Conservation (phyloP, 805 yeast species). For the Starmerella scarabaei region DNA sequence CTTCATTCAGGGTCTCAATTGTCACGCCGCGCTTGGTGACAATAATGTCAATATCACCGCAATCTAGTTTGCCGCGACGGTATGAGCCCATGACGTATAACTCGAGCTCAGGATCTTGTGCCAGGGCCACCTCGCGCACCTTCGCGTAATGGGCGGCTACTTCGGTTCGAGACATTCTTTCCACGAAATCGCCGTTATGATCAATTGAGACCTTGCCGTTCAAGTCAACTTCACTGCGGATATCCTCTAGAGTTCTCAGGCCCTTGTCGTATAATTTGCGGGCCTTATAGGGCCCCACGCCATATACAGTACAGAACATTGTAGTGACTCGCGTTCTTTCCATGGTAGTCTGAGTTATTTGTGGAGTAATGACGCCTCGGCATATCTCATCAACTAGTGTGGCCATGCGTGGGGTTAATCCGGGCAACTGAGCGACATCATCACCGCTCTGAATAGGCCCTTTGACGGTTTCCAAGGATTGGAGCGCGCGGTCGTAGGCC, state of each 20-base stretch:
- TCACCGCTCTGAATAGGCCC: conserved; percentile 27
- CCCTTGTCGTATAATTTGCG: conserved; percentile 32
- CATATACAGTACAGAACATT: conserved; percentile 33
- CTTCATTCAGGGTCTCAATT: conserved; percentile 14
- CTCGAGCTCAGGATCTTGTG: conserved; percentile 30
- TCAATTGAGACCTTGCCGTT: conserved; percentile 32
- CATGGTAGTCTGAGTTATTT: not conserved
- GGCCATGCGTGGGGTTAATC: conserved; percentile 33
- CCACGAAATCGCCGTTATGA: conserved; percentile 37
- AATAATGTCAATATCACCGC: conserved; percentile 45
- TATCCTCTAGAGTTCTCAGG: conserved; percentile 31
- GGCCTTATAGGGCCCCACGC: conserved; percentile 38
- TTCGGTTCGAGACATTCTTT: conserved; percentile 35
- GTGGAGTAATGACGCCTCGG: conserved; percentile 20
- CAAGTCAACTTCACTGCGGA: conserved; percentile 25
- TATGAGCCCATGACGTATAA: conserved; percentile 40
- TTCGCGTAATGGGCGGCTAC: conserved; percentile 32
- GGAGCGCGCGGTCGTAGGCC: conserved; percentile 36
- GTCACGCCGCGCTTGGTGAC: conserved; percentile 29
- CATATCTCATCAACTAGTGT: conserved; percentile 36
- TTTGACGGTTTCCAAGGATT: conserved; percentile 23
- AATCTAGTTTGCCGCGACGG: conserved; percentile 34
- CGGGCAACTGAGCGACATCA: conserved; percentile 32
- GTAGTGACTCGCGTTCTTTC: conserved; percentile 21
- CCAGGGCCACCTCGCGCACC: conserved; percentile 23